Percentiles rank a stretch among this genome's conserved stretches.
Conservation (phyloP, 1,284 basidiomycete genomes). For the Malassezia pachydermatis region DNA sequence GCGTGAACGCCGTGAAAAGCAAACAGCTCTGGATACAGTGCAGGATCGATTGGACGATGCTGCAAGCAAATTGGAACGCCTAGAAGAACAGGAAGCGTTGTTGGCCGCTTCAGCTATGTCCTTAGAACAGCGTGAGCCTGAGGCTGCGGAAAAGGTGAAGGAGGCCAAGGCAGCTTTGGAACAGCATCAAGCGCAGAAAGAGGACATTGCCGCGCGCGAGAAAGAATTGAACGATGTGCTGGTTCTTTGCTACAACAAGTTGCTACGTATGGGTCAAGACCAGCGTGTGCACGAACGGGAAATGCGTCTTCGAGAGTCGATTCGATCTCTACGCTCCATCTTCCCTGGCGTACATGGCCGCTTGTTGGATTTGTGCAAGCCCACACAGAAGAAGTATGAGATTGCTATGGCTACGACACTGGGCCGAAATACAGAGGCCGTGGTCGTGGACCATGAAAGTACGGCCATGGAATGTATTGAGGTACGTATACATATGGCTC, state of each 20-base stretch:
- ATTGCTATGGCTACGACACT: constrained; percentile 87
- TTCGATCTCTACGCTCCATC: constrained; percentile 64
- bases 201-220: constrained; percentile 52
- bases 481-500: neutral
- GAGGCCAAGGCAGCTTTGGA: constrained; percentile 61
- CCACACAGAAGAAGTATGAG: constrained; percentile 83
- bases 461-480: constrained; percentile 93
- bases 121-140: constrained; percentile 36
- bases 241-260: constrained; percentile 67
- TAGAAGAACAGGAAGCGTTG: constrained; percentile 57
- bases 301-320: constrained; percentile 69
- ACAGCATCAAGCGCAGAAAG: constrained; percentile 64
- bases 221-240: constrained; percentile 69
- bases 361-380: constrained; percentile 83
- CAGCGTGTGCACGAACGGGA: constrained; percentile 68
- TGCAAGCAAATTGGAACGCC: constrained; percentile 56
- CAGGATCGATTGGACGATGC: constrained; percentile 60
- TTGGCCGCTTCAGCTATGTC: constrained; percentile 57
- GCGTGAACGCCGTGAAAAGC: constrained; percentile 69
- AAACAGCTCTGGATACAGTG: constrained; percentile 55
- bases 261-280: constrained; percentile 53
- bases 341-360: constrained; percentile 56
- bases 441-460: constrained; percentile 91
- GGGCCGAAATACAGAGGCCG: constrained; percentile 84
- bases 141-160: constrained; percentile 18